phyloP scores from a whole-genome alignment of 2,329 filamentous ascomycete species.

The Botrytis medusae region DNA sequence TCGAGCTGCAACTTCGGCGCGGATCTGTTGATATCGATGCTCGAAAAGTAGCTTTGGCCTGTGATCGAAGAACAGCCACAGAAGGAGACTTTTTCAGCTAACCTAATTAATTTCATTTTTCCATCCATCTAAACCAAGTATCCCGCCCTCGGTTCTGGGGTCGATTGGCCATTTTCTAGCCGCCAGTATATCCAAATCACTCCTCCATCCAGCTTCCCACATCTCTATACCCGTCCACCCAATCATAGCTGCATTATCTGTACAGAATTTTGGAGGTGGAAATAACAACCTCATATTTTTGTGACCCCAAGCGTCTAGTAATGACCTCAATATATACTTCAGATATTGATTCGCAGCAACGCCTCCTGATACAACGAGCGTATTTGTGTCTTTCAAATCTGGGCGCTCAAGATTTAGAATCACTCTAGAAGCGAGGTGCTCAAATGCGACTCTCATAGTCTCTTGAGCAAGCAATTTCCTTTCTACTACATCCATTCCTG shows the following conservation, averaged over 20 bases:
- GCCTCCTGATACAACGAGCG: conserved; percentile 82
- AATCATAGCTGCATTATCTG: conserved; percentile 97
- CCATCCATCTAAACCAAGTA: conserved; percentile 62
- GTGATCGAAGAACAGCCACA: not conserved
- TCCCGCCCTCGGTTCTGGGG: conserved; percentile 57
- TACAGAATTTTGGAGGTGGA: conserved; percentile 78
- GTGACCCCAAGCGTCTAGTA: conserved; percentile 67
- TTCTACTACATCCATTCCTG: conserved; percentile 55
- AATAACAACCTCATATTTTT: conserved; percentile 61
- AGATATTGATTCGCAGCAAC: conserved; percentile 86
- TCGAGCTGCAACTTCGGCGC: not conserved
- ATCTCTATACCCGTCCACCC: conserved; percentile 93
- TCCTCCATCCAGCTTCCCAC: conserved; percentile 74
- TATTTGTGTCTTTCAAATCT: conserved; percentile 44
- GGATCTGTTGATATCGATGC: not conserved
- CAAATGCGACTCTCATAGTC: conserved; percentile 78
- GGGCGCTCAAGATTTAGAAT: conserved; percentile 59
- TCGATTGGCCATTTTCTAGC: conserved; percentile 76
- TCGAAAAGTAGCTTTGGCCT: not conserved
- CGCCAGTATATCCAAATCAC: conserved; percentile 58
- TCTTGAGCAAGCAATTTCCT: conserved; percentile 68
- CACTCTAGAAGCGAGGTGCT: conserved; percentile 77
- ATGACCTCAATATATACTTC: conserved; percentile 58
- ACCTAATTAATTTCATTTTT: conserved; percentile 18
- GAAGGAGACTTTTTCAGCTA: not conserved